Evolutionary conservation across 495 filamentous ascomycete genomes (phyloP).

Genomic region (Trichocladium uniseriatum): DNA sequence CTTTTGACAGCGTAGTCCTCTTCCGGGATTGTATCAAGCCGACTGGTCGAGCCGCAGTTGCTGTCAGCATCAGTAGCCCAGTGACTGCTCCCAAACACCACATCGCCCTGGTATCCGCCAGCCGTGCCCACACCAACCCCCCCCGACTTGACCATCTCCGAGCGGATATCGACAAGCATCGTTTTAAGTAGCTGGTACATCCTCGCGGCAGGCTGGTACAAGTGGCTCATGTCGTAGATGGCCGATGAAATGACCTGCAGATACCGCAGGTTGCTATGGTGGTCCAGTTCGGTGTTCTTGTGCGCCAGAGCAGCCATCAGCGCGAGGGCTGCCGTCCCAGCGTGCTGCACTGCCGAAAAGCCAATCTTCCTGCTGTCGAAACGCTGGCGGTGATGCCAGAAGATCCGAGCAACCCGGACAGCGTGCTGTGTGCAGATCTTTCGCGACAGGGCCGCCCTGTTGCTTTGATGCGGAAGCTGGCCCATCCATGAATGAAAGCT

Average conservation of each 20-base stretch:
- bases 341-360: slow-evolving; percentile 40
- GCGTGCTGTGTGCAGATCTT: slow-evolving; percentile 46
- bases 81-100: slow-evolving; percentile 8
- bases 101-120: not conserved
- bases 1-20: slow-evolving; percentile 12
- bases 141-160: slow-evolving; percentile 19
- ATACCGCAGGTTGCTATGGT: slow-evolving; percentile 26
- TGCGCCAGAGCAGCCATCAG: slow-evolving; percentile 42
- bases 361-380: slow-evolving; percentile 40
- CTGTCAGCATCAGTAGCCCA: not conserved
- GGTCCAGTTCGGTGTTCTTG: slow-evolving; percentile 25
- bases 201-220: slow-evolving; percentile 30
- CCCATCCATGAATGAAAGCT: slow-evolving; percentile 8
- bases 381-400: slow-evolving; percentile 43
- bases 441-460: slow-evolving; percentile 34
- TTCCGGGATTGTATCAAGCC: not conserved
- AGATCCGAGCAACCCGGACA: slow-evolving; percentile 40
- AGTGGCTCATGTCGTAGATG: slow-evolving; percentile 37
- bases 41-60: not conserved
- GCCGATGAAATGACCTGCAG: slow-evolving; percentile 29
- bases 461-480: slow-evolving; percentile 22
- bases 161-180: slow-evolving; percentile 28
- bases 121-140: slow-evolving; percentile 2
- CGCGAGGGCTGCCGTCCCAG: slow-evolving; percentile 43
- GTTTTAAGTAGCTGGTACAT: slow-evolving; percentile 30